Percentiles rank a stretch among this genome's conserved stretches.
Evolutionary conservation across 2,329 filamentous ascomycete genomes (phyloP).

Genomic region (Amauroascus verrucosus): DNA sequence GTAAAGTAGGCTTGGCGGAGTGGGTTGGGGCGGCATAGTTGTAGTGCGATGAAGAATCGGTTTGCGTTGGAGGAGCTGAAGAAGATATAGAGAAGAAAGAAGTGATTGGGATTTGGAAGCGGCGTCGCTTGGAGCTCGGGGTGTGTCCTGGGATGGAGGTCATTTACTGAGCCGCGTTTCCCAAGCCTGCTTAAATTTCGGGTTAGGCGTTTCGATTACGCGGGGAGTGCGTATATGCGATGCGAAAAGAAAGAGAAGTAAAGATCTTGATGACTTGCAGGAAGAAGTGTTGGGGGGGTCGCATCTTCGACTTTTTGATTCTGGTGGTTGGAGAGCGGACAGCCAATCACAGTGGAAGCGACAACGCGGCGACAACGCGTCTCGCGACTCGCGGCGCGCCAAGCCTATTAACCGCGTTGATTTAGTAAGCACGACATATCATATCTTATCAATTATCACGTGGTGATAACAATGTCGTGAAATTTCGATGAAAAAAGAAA

Average conservation of each 20-base stretch:
- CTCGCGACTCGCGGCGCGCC: too few relatives aligned
- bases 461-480: background rate
- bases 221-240: background rate
- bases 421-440: background rate
- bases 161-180: constrained; percentile 8
- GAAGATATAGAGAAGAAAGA: constrained; percentile 27
- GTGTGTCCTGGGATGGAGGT: constrained; percentile 11
- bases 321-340: background rate
- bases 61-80: constrained; percentile 9
- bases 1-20: constrained; percentile 44
- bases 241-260: too few relatives aligned
- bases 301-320: too few relatives aligned
- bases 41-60: constrained; percentile 26
- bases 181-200: background rate
- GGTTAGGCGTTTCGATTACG: background rate
- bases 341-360: background rate
- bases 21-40: constrained; percentile 34
- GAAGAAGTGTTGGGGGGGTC: background rate
- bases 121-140: constrained; percentile 33
- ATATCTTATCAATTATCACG: background rate
- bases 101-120: constrained; percentile 38
- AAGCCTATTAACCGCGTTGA: background rate
- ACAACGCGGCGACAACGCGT: constrained; percentile 1
- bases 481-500: background rate
- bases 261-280: too few relatives aligned